Evolutionary conservation across 306 rosid species (phyloP), one percentile per base, ranked within the genome.

Genomic region (Sindora glabra): DNA sequence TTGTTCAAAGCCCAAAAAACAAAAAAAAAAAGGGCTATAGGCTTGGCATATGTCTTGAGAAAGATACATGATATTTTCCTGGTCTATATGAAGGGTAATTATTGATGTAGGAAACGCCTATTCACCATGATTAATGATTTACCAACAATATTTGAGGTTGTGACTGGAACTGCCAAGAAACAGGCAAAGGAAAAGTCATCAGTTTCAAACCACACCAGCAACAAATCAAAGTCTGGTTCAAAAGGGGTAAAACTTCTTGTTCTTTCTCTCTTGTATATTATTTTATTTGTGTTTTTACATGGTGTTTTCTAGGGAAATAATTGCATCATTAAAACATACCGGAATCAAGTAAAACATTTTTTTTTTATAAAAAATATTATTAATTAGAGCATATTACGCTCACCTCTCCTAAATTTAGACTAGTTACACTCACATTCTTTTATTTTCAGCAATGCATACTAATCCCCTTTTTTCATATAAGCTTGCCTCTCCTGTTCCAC

Each of bases 41-140:
- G 10, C 14, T 48, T 30, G 47, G 5, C n/a, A n/a, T n/a, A n/a
- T 30, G 44, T 46, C 23, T 24, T 46, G 14, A 22, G 27, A 55
- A 21, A 29, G 39, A 19, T 48, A 47, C 33, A 8, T 15, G 37
- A 50, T 21, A 3, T 48, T 41, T 63, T 48, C 37, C 24, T 44
- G 26, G 4, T 46, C 26, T 25, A 18, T 56, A 41, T 56, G 2
- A 13, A 27, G 25, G 49, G 58, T 17, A 21, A 61, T 48, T 64
- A 47, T 40, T 77, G 32, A 26, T 52, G 57, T 75, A 83, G 89
- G 78, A 75, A 72, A 37, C 86, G 81, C 17, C 79, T 86, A 47
- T 86, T 86, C 75, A 52, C 67, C 48, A 56, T 77, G 85, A 82
- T 82, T 62, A 86, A 86, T 73, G 89, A 86, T 68, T 53, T 77